Evolutionary conservation across 257 asterid genomes (phyloP).

Genomic region (Gynochthodes officinalis): DNA sequence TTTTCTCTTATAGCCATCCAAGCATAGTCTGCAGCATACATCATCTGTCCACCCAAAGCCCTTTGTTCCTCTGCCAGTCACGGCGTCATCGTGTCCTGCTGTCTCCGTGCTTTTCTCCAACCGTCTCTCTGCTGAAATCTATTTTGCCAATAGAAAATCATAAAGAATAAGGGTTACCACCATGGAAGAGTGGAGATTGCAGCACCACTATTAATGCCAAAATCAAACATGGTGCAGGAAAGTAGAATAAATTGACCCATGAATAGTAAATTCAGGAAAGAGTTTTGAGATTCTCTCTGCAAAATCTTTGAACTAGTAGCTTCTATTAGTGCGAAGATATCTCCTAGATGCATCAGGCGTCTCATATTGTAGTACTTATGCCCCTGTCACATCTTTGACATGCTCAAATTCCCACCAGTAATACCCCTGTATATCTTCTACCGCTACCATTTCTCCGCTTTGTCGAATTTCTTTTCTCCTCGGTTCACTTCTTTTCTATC

Average conservation of each 20-base stretch:
- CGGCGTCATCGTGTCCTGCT: too few relatives aligned
- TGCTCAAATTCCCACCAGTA: conserved; percentile 89
- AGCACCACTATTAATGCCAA: neutral
- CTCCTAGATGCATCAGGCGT: conserved; percentile 69
- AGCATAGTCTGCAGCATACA: too few relatives aligned
- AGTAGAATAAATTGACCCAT: conserved; percentile 46
- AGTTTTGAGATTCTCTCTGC: conserved; percentile 53
- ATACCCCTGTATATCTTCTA: conserved; percentile 75
- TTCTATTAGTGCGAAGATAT: conserved; percentile 80
- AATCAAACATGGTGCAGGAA: neutral
- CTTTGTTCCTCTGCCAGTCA: too few relatives aligned
- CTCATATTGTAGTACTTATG: conserved; percentile 58
- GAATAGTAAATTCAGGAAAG: conserved; percentile 58
- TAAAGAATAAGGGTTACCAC: neutral
- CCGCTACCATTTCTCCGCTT: too few relatives aligned
- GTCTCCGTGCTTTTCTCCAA: too few relatives aligned
- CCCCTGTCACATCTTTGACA: conserved; percentile 76
- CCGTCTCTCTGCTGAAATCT: too few relatives aligned
- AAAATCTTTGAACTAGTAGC: conserved; percentile 67
- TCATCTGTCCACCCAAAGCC: too few relatives aligned
- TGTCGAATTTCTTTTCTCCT: too few relatives aligned
- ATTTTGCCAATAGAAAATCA: neutral
- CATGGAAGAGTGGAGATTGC: neutral
- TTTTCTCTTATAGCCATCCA: too few relatives aligned
- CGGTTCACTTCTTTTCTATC: too few relatives aligned